phyloP scores from a whole-genome alignment of 2,329 filamentous ascomycete species.

The Aspergillus sclerotialis region DNA sequence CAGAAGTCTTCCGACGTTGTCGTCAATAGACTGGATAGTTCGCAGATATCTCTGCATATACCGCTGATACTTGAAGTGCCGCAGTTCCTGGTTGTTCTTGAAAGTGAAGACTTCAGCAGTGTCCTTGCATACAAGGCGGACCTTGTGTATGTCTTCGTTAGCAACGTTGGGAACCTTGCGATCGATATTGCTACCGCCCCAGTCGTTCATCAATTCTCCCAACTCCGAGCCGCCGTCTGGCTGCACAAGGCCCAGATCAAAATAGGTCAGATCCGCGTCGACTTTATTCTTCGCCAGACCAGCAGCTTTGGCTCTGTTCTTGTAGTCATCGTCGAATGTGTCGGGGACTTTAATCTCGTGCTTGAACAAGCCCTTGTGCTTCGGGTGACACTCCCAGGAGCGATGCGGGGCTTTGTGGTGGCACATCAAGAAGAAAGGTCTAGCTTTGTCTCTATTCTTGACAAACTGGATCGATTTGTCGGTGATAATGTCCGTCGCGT shows the following conservation, averaged over 20 bases:
- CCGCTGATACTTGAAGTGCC: conserved; percentile 50
- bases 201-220: too few relatives aligned
- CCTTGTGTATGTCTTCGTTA: too few relatives aligned
- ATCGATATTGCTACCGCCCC: too few relatives aligned
- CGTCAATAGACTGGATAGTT: conserved; percentile 47
- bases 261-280: conserved; percentile 44
- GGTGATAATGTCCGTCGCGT: conserved; percentile 48
- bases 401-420: conserved; percentile 52
- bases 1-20: conserved; percentile 45
- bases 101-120: conserved; percentile 44
- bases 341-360: conserved; percentile 44
- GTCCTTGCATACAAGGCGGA: too few relatives aligned
- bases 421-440: conserved; percentile 51
- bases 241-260: conserved; percentile 46
- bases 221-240: conserved; percentile 48
- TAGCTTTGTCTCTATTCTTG: conserved; percentile 19
- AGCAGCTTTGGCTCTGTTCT: conserved; percentile 46
- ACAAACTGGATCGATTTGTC: conserved; percentile 44
- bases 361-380: conserved; percentile 44
- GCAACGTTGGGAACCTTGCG: too few relatives aligned
- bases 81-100: conserved; percentile 33
- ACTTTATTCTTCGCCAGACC: conserved; percentile 47
- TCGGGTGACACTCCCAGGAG: conserved; percentile 45
- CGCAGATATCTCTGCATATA: conserved; percentile 52
- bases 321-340: conserved; percentile 50